phyloP scores from a whole-genome alignment of 768 basidiomycete genomes.

The Suillus variegatus region DNA sequence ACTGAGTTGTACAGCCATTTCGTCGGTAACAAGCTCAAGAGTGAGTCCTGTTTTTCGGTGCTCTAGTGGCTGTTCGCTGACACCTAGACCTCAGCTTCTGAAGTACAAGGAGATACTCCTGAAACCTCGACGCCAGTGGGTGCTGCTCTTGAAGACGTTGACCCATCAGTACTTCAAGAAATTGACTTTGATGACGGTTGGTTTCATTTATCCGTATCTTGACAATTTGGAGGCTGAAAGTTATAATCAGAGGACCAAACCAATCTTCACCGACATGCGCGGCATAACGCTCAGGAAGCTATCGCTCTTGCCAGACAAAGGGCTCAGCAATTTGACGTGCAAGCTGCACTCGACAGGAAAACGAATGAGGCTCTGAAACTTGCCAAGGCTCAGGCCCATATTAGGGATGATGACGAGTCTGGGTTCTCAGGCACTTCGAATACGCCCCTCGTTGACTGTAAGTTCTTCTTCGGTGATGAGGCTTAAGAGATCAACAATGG shows the following conservation, averaged over 20 bases:
- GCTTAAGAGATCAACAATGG: conserved; percentile 10
- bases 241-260: conserved; percentile 73
- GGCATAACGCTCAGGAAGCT: conserved; percentile 88
- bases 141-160: conserved; percentile 57
- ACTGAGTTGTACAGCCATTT: conserved; percentile 99
- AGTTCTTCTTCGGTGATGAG: conserved; percentile 27
- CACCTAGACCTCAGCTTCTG: conserved; percentile 54
- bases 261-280: conserved; percentile 83
- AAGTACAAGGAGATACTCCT: conserved; percentile 64
- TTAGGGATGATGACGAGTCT: conserved; percentile 47
- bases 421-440: conserved; percentile 29
- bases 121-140: conserved; percentile 52
- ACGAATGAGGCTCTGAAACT: conserved; percentile 75
- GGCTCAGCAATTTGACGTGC: conserved; percentile 83
- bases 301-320: conserved; percentile 74
- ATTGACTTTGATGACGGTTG: conserved; percentile 92
- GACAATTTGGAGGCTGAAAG: conserved; percentile 6
- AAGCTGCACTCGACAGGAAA: conserved; percentile 78
- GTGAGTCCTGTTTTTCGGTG: conserved; percentile 42
- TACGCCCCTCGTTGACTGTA: conserved; percentile 71
- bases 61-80: conserved; percentile 11
- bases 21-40: conserved; percentile 95
- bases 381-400: conserved; percentile 54
- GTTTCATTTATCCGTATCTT: conserved; percentile 21
- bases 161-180: conserved; percentile 56